Percentiles rank a stretch among this genome's conserved stretches.
Conservation (phyloP, 208 protist genomes). For the Leishmania aethiopica region DNA sequence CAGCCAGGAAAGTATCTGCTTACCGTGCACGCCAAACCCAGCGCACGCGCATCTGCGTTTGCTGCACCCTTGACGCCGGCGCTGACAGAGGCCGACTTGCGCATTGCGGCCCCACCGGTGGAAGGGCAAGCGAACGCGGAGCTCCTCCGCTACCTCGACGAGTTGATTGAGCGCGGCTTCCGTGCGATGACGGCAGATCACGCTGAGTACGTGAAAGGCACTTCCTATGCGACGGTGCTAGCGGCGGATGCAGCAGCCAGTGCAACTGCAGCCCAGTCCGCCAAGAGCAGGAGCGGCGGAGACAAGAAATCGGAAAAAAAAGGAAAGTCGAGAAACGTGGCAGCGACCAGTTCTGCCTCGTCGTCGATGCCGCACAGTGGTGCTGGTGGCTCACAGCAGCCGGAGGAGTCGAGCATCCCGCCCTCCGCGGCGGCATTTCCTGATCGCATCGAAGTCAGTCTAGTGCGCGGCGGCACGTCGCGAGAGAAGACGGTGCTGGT, state of each 20-base stretch:
- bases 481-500: slow-evolving; percentile 62
- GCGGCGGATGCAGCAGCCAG: slow-evolving; percentile 2
- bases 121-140: slow-evolving; percentile 83
- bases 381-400: not conserved
- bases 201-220: slow-evolving; percentile 25
- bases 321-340: slow-evolving; percentile 14
- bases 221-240: slow-evolving; percentile 26
- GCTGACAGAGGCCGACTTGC: slow-evolving; percentile 51
- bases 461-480: slow-evolving; percentile 61
- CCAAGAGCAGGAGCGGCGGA: not conserved
- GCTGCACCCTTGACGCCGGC: slow-evolving; percentile 25
- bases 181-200: slow-evolving; percentile 20
- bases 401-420: not conserved
- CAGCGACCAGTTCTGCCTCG: not conserved
- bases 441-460: slow-evolving; percentile 45
- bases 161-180: slow-evolving; percentile 43
- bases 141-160: slow-evolving; percentile 69
- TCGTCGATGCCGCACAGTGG: not conserved
- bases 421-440: not conserved
- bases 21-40: slow-evolving; percentile 75
- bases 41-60: slow-evolving; percentile 53
- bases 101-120: slow-evolving; percentile 72
- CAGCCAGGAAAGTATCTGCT: slow-evolving; percentile 54
- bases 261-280: not conserved
- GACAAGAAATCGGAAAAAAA: slow-evolving; percentile 28